phyloP scores from a whole-genome alignment of 108 stramenopile species.

The Schizochytrium sp. region DNA sequence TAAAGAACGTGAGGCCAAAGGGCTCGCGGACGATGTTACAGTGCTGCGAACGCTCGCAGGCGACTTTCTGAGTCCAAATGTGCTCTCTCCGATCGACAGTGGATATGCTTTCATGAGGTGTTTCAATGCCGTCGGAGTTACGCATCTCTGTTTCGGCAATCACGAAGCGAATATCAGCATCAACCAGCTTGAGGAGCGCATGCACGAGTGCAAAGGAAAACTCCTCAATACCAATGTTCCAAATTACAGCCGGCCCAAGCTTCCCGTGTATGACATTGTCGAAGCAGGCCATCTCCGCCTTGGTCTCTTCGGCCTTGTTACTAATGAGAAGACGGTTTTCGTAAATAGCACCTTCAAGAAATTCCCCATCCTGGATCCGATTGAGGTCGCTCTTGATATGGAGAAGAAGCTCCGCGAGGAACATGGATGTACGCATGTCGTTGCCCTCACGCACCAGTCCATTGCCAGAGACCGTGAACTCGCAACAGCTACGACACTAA shows the following conservation, averaged over 20 bases:
- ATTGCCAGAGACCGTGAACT: slow-evolving; percentile 76
- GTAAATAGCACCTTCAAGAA: slow-evolving; percentile 80
- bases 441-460: slow-evolving; percentile 83
- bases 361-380: slow-evolving; percentile 74
- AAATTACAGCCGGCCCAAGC: not conserved
- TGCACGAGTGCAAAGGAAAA: slow-evolving; percentile 36
- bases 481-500: slow-evolving; percentile 70
- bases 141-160: slow-evolving; percentile 83
- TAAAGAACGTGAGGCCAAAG: slow-evolving; percentile 30
- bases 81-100: slow-evolving; percentile 79
- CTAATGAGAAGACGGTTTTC: slow-evolving; percentile 80
- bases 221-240: slow-evolving; percentile 79
- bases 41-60: slow-evolving; percentile 79
- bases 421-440: slow-evolving; percentile 65
- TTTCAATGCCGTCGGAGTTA: slow-evolving; percentile 76
- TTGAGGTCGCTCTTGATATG: slow-evolving; percentile 65
- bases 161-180: slow-evolving; percentile 82
- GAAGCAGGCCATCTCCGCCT: slow-evolving; percentile 64
- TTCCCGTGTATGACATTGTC: slow-evolving; percentile 40
- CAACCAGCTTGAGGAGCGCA: slow-evolving; percentile 40
- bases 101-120: slow-evolving; percentile 79
- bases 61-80: slow-evolving; percentile 81
- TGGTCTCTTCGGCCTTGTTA: slow-evolving; percentile 81
- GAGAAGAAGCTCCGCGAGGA: slow-evolving; percentile 52
- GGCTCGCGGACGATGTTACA: not conserved